phyloP scores from a whole-genome alignment of 2,329 filamentous ascomycete species.

The Xylariaceae sp. region DNA sequence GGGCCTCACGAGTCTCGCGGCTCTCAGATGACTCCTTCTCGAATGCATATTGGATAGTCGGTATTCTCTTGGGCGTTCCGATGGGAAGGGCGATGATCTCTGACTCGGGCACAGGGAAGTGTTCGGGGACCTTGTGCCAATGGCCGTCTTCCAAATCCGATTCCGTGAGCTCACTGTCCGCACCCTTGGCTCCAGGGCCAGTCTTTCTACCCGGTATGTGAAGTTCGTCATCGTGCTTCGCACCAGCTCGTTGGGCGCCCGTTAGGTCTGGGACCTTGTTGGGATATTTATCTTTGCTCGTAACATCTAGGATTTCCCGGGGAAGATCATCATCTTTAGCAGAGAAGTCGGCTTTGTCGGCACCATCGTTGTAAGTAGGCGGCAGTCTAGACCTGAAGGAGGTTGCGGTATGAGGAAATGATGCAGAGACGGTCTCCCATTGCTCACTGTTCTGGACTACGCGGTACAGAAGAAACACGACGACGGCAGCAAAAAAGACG shows the following conservation, averaged over 20 bases:
- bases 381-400: constrained; percentile 6
- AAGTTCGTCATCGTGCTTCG: constrained; percentile 19
- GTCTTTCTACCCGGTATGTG: constrained; percentile 31
- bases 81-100: constrained; percentile 72
- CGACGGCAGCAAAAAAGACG: constrained; percentile 26
- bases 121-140: constrained; percentile 69
- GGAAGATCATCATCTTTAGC: constrained; percentile 17
- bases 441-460: constrained; percentile 25
- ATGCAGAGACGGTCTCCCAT: constrained; percentile 27
- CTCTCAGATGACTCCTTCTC: constrained; percentile 55
- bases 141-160: constrained; percentile 42
- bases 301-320: constrained; percentile 18
- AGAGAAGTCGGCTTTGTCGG: constrained; percentile 12
- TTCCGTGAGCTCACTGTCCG: constrained; percentile 22
- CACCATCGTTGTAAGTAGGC: constrained; percentile 9
- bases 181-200: constrained; percentile 26
- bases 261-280: constrained; percentile 26
- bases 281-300: constrained; percentile 15
- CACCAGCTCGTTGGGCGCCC: constrained; percentile 13
- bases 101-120: constrained; percentile 68
- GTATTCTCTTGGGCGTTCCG: constrained; percentile 63
- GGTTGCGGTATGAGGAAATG: constrained; percentile 18
- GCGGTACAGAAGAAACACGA: constrained; percentile 28
- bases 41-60: constrained; percentile 71
- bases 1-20: constrained; percentile 57